Percentiles rank a stretch among this genome's conserved stretches.
phyloP scores from a whole-genome alignment of 2,329 filamentous ascomycete species.

The Aspergillus awamori region DNA sequence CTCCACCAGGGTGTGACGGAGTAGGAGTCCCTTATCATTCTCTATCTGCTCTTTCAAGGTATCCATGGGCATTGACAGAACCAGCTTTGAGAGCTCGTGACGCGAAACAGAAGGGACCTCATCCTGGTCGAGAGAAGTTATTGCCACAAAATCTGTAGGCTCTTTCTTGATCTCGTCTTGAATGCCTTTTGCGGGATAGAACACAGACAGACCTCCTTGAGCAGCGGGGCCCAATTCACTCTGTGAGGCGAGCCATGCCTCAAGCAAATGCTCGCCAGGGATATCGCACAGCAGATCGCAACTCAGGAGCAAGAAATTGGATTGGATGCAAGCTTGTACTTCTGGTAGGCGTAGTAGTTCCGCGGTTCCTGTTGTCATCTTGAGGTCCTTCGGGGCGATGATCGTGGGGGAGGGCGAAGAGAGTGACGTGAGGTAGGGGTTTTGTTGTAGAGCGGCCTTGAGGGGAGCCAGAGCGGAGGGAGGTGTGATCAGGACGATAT shows the following conservation, averaged over 20 bases:
- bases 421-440: conserved; percentile 53
- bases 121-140: conserved; percentile 64
- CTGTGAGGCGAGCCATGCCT: conserved; percentile 83
- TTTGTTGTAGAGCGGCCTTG: conserved; percentile 50
- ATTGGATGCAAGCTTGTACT: conserved; percentile 74
- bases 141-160: conserved; percentile 89
- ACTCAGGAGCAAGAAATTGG: conserved; percentile 86
- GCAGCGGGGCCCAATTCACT: conserved; percentile 65
- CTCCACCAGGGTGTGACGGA: conserved; percentile 75
- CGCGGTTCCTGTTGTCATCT: conserved; percentile 84
- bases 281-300: conserved; percentile 94
- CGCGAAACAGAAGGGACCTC: conserved; percentile 58
- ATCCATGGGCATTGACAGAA: conserved; percentile 83
- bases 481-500: conserved; percentile 52
- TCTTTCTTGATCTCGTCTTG: conserved; percentile 78
- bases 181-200: conserved; percentile 80
- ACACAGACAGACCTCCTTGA: conserved; percentile 83
- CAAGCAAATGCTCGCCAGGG: conserved; percentile 76
- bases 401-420: conserved; percentile 42
- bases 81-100: conserved; percentile 70
- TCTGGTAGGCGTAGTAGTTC: conserved; percentile 84
- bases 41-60: conserved; percentile 82
- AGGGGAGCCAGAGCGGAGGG: conserved; percentile 46
- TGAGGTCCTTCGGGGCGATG: conserved; percentile 54
- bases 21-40: conserved; percentile 65